Evolutionary conservation across 169 alveolate species (phyloP), one percentile per base, ranked within the genome.

Genomic region (Cryptosporidium tyzzeri): DNA sequence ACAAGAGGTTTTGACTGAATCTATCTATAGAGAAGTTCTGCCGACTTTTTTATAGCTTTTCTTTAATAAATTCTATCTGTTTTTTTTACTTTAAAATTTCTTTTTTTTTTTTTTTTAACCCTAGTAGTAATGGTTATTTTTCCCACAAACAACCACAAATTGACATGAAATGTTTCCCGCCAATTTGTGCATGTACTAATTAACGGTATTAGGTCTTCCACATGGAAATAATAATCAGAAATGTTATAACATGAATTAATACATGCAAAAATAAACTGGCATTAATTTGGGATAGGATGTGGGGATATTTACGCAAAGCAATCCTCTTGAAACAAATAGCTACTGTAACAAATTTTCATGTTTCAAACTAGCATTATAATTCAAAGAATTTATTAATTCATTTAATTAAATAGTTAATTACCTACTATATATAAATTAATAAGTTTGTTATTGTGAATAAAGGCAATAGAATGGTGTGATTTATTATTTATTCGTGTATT

Each of bases 161-260:
- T 55, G 67, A 55, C 67, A 55, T 55, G 67, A 55, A 14, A 48
- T 1, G 1, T 55, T 55, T 55, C 67, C 67, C 67, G 67, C 67
- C 67, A 55, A 1, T 23, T 55, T 55, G 9, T 26, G 67, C 67
- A 55, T 55, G 67, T 55, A 55, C 3, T 55, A n/a, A 21, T 10
- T 26, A 55, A 8, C 35, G 67, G 31, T 55, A 55, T 55, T 55
- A 21, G 23, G 18, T 9, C 26, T 55, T 55, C 67, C 67, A 55
- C 67, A 55, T 55, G 37, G n/a, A n/a, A 55, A 23, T 55, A 55
- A 12, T 23, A 9, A 7, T 23, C 14, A 8, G 16, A 55, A 53
- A 55, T n/a, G 14, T 23, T 21, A 55, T 53, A 3, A 23, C 65
- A 53, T 55, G 35, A 7, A 21, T 10, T 23, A 23, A 9, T 55